Evolutionary conservation across 441 rosid genomes (phyloP), one percentile per base, ranked within the genome.

Genomic region (Croton laevigatus): DNA sequence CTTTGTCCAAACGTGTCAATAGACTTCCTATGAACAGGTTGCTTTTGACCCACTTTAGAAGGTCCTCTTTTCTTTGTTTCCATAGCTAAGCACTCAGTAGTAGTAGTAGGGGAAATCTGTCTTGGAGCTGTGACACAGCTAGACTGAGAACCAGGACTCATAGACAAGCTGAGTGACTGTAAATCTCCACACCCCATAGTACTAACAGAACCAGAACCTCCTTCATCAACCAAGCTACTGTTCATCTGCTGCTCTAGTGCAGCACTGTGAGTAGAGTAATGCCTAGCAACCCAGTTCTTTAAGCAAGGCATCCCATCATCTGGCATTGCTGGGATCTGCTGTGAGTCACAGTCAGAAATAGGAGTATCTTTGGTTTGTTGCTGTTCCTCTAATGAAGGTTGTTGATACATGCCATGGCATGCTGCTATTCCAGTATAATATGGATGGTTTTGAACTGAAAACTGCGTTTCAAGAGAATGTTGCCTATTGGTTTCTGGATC

Each of bases 1-100:
- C 98, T 86, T 76, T 94, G 99, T 17, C 99, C 99, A 68, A 94
- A 94, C 62, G 99, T 92, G 74, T 94, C 98, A 46, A 90, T 87
- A 54, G 98, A 89, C 76, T 94, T 91, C 82, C 99, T 85, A 66
- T 92, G 97, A 45, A 89, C 90, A 70, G 97, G 85, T 73, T 87
- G 89, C 78, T 86, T 88, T 76, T 82, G 87, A 60, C 82, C 86
- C 68, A 62, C 83, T 63, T 82, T 88, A 23, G 78, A 81, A 22
- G 77, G 69, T 20, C 85, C 89, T 68, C 93, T 81, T 80, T 86
- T 90, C 86, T 84, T 88, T 34, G 85, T 78, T 59, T 85, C 93
- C 60, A 77, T 32, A 61, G 82, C 80, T 68, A 85, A 74, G 68
- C 73, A 72, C 32, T 86, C 88, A 34, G 75, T 45, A 32, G 75